Percentiles rank a stretch among this genome's conserved stretches.
Evolutionary conservation across 352 stramenopile species (phyloP).

Genomic region (Phytophthora quininea): DNA sequence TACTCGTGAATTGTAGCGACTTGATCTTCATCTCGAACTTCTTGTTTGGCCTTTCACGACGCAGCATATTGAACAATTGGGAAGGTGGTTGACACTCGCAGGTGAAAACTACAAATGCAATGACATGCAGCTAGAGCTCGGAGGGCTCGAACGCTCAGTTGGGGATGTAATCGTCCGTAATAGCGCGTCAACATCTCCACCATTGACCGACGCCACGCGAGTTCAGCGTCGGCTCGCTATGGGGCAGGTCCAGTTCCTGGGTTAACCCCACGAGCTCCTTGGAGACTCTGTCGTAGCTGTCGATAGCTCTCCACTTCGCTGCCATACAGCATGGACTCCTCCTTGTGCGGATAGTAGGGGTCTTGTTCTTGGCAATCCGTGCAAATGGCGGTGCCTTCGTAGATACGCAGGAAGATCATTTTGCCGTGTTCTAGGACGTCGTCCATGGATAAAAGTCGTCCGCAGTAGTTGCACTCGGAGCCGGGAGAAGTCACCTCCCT

Average conservation of each 20-base stretch:
- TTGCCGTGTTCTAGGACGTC: background rate
- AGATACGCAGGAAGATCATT: background rate
- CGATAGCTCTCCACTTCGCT: background rate
- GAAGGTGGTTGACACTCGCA: background rate
- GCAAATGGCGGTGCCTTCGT: background rate
- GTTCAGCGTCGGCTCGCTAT: background rate
- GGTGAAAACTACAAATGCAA: background rate
- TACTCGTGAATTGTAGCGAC: background rate
- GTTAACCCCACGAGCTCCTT: too few species aligned
- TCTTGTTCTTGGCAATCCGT: background rate
- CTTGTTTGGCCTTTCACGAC: slow-evolving; percentile 7
- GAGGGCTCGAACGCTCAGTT: background rate
- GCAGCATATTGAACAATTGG: slow-evolving; percentile 6
- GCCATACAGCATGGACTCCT: background rate
- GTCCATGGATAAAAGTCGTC: background rate
- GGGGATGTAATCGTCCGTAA: background rate
- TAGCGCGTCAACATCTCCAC: slow-evolving; percentile 1
- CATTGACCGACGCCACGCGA: background rate
- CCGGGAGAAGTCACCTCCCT: background rate
- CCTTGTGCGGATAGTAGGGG: background rate
- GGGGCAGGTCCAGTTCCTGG: too few species aligned
- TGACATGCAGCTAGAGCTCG: background rate
- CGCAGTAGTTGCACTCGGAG: background rate
- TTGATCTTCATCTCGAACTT: slow-evolving; percentile 7
- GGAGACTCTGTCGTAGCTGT: too few species aligned